phyloP scores from a whole-genome alignment of 257 asterid species.

The Sherardia arvensis region DNA sequence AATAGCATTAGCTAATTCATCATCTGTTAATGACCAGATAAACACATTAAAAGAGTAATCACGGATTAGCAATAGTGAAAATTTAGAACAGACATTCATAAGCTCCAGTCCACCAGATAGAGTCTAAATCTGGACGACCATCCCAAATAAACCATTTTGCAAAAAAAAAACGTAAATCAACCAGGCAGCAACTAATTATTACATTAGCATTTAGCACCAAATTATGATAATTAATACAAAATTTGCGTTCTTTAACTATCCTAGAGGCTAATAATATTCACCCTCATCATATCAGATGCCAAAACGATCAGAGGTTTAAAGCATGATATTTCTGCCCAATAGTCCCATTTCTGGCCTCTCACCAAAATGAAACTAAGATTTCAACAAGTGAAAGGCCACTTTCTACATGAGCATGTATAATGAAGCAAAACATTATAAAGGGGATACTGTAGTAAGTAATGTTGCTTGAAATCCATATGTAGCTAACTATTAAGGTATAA shows the following conservation, averaged over 20 bases:
- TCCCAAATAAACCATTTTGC: neutral
- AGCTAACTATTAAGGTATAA: neutral
- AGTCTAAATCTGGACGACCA: neutral
- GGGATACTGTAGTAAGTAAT: neutral
- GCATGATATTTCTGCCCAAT: neutral
- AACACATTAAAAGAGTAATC: neutral
- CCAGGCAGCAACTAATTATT: neutral
- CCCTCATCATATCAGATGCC: neutral
- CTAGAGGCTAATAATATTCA: neutral
- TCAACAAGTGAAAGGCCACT: neutral
- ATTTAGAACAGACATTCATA: neutral
- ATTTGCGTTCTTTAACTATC: neutral
- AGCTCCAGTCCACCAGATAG: neutral
- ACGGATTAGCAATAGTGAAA: neutral
- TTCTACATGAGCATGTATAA: neutral
- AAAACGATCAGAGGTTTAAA: neutral
- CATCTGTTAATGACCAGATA: conserved; percentile 36
- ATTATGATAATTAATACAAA: neutral
- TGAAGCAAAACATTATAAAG: neutral
- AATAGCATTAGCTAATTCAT: conserved; percentile 56
- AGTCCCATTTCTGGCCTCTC: neutral
- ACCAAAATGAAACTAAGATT: neutral
- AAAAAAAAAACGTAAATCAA: neutral
- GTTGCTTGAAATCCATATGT: neutral
- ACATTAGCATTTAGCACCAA: neutral